phyloP scores from a whole-genome alignment of 2,329 filamentous ascomycete species.

The Fusarium papillatum region DNA sequence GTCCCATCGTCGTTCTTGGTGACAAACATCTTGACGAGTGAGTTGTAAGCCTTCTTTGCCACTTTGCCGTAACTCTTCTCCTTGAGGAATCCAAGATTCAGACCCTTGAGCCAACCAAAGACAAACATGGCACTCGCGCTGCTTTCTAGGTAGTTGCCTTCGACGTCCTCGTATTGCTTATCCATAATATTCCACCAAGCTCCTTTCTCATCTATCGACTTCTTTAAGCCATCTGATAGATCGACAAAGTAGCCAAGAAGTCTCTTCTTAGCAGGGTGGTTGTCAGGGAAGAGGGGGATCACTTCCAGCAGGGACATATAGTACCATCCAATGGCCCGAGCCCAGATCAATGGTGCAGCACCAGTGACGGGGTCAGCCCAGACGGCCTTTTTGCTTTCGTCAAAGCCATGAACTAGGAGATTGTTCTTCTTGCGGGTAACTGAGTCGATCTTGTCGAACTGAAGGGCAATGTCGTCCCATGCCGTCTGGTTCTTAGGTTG shows the following conservation, averaged over 20 bases:
- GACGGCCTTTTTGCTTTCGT: constrained; percentile 59
- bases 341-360: constrained; percentile 66
- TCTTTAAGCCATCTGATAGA: constrained; percentile 56
- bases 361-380: constrained; percentile 66
- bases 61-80: constrained; percentile 19
- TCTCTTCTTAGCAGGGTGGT: constrained; percentile 49
- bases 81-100: constrained; percentile 41
- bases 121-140: constrained; percentile 71
- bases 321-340: constrained; percentile 66
- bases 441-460: constrained; percentile 59
- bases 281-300: constrained; percentile 57
- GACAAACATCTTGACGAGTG: constrained; percentile 59
- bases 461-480: constrained; percentile 58
- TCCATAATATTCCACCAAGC: constrained; percentile 72
- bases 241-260: constrained; percentile 54
- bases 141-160: constrained; percentile 72
- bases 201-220: constrained; percentile 57
- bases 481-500: constrained; percentile 52
- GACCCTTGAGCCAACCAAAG: constrained; percentile 62
- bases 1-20: constrained; percentile 60
- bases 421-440: constrained; percentile 55
- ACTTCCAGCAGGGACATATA: constrained; percentile 63
- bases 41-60: constrained; percentile 39
- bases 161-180: constrained; percentile 56
- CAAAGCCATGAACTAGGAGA: constrained; percentile 67